phyloP scores from a whole-genome alignment of 805 yeast species.

The Ogataea glucozyma region DNA sequence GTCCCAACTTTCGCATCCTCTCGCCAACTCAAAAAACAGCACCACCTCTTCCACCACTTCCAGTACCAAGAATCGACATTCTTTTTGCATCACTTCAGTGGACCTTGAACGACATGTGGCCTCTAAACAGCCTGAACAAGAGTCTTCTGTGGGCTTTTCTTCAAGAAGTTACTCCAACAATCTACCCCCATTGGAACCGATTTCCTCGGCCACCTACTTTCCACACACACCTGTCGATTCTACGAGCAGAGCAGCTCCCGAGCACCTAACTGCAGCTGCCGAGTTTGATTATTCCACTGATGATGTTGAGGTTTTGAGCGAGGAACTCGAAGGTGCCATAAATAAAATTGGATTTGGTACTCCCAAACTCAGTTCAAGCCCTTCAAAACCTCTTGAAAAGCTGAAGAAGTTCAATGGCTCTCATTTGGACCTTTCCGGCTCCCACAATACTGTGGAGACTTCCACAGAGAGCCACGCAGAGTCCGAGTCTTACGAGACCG shows the following conservation, averaged over 20 bases:
- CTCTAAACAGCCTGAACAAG: not conserved
- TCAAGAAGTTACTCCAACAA: conserved; percentile 10
- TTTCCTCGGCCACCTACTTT: conserved; percentile 68
- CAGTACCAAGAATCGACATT: conserved; percentile 9
- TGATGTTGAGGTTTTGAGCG: conserved; percentile 25
- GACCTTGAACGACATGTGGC: conserved; percentile 17
- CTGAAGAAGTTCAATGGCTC: conserved; percentile 1
- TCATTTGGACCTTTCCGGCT: not conserved
- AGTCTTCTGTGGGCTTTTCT: conserved; percentile 1
- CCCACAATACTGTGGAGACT: conserved; percentile 1
- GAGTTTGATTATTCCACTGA: conserved; percentile 43
- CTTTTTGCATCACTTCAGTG: conserved; percentile 18
- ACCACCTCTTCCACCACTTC: not conserved
- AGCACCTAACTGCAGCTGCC: conserved; percentile 50
- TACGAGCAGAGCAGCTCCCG: conserved; percentile 25
- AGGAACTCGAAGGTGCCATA: conserved; percentile 28
- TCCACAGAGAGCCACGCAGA: not conserved
- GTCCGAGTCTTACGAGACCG: conserved; percentile 3
- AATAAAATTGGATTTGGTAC: conserved; percentile 11
- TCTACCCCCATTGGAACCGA: conserved; percentile 49
- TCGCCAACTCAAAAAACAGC: not conserved
- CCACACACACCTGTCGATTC: conserved; percentile 57
- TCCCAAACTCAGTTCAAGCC: not conserved
- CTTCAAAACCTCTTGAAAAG: conserved; percentile 1
- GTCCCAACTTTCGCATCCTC: not conserved